phyloP scores from a whole-genome alignment of 116 monocot species.

The Zostera marina region DNA sequence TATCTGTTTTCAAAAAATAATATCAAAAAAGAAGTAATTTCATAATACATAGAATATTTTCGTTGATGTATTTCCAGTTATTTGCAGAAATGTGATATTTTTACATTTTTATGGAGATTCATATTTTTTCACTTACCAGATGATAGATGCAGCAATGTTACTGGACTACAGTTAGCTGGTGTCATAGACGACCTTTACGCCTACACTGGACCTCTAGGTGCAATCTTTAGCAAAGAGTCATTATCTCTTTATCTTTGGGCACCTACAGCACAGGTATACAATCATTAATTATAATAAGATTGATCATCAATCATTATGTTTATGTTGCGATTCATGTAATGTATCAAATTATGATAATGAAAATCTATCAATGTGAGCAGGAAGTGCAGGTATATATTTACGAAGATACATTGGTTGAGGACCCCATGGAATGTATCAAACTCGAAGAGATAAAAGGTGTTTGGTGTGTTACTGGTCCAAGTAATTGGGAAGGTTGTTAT shows the following conservation, averaged over 20 bases:
- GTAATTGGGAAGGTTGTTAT: constrained; percentile 61
- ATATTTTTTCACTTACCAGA: constrained; percentile 14
- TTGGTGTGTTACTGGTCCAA: constrained; percentile 50
- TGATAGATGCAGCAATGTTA: constrained; percentile 36
- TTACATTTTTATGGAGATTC: not conserved
- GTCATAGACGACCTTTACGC: constrained; percentile 78
- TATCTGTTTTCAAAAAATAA: too few relatives aligned
- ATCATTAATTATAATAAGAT: not conserved
- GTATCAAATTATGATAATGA: not conserved
- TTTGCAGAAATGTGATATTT: not conserved
- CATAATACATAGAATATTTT: too few relatives aligned
- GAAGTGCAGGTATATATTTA: constrained; percentile 35
- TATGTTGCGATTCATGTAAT: not conserved
- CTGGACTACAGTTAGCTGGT: constrained; percentile 76
- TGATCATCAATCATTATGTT: not conserved
- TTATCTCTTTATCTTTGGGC: constrained; percentile 71
- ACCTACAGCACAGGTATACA: constrained; percentile 70
- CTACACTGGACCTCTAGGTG: constrained; percentile 71
- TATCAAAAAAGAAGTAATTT: too few relatives aligned
- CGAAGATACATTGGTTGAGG: constrained; percentile 22
- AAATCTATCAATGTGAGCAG: constrained; percentile 18
- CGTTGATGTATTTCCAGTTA: too few relatives aligned
- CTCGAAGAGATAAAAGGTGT: constrained; percentile 59
- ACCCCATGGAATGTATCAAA: constrained; percentile 20
- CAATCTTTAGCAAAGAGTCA: constrained; percentile 28